Evolutionary conservation across 495 filamentous ascomycete genomes (phyloP).

Genomic region (Xylaria castorea): DNA sequence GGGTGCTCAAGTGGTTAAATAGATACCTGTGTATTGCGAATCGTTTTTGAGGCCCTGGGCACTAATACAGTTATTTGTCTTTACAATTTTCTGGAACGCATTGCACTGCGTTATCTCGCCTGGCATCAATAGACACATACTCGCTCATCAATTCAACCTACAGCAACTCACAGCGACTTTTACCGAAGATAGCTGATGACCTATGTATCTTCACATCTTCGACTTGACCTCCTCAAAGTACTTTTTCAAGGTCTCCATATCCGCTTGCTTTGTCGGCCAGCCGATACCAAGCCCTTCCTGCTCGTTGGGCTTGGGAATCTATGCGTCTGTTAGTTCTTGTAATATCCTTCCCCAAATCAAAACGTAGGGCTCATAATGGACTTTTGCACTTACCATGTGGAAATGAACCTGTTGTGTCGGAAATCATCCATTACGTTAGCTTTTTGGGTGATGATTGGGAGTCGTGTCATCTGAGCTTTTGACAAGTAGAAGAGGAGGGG

Average conservation of each 20-base stretch:
- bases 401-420: constrained; percentile 74
- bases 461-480: background rate
- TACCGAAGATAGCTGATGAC: background rate
- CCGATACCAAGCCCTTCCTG: constrained; percentile 77
- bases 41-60: background rate
- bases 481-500: background rate
- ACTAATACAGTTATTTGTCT: background rate
- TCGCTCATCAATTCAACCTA: constrained; percentile 13
- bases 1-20: background rate
- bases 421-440: background rate
- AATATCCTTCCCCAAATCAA: background rate
- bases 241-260: constrained; percentile 85
- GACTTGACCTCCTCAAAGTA: constrained; percentile 82
- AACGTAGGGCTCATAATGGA: background rate
- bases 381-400: constrained; percentile 71
- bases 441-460: background rate
- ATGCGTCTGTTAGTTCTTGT: constrained; percentile 23
- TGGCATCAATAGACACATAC: background rate
- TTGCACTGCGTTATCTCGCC: background rate
- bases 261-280: constrained; percentile 78
- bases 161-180: background rate
- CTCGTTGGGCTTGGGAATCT: constrained; percentile 96
- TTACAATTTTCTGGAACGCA: background rate
- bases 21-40: background rate
- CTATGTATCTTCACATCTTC: constrained; percentile 71